Conservation (phyloP, 2,329 filamentous ascomycete genomes). For the Xylariaceae sp. region DNA sequence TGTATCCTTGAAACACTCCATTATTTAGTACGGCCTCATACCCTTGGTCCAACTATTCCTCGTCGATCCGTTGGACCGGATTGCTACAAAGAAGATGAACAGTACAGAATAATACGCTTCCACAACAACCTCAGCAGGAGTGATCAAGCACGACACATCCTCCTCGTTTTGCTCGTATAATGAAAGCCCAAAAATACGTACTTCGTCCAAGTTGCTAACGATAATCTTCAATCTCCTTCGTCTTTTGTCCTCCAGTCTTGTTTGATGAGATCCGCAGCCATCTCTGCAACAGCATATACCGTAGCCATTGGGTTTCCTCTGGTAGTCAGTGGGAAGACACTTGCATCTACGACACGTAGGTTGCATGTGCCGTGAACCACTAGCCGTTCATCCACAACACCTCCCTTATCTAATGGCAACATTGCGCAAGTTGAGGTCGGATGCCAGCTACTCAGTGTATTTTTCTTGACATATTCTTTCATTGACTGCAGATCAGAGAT, state of each 20-base stretch:
- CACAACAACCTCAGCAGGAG: too few relatives aligned
- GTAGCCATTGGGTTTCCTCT: constrained; percentile 16
- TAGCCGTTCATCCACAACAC: constrained; percentile 14
- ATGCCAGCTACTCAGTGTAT: constrained; percentile 40
- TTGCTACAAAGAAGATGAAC: too few relatives aligned
- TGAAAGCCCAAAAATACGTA: too few relatives aligned
- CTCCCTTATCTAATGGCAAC: constrained; percentile 9
- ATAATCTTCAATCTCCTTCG: too few relatives aligned
- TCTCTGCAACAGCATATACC: constrained; percentile 18
- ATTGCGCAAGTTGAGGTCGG: constrained; percentile 41
- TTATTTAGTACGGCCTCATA: too few relatives aligned
- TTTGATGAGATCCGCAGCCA: constrained; percentile 17
- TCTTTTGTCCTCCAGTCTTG: constrained; percentile 1
- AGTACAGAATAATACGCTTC: too few relatives aligned
- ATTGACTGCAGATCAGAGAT: constrained; percentile 25
- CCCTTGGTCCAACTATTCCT: too few relatives aligned
- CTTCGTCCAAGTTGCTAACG: too few relatives aligned
- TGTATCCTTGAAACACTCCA: too few relatives aligned
- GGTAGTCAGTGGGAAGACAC: constrained; percentile 16
- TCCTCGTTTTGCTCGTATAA: too few relatives aligned
- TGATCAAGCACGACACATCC: too few relatives aligned
- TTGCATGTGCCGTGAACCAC: constrained; percentile 13
- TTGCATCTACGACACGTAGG: constrained; percentile 18
- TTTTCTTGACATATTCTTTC: constrained; percentile 30
- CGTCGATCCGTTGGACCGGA: too few relatives aligned